Percentiles rank a stretch among this genome's conserved stretches.
phyloP scores from a whole-genome alignment of 306 rosid species.

The Casuarina equisetifolia region DNA sequence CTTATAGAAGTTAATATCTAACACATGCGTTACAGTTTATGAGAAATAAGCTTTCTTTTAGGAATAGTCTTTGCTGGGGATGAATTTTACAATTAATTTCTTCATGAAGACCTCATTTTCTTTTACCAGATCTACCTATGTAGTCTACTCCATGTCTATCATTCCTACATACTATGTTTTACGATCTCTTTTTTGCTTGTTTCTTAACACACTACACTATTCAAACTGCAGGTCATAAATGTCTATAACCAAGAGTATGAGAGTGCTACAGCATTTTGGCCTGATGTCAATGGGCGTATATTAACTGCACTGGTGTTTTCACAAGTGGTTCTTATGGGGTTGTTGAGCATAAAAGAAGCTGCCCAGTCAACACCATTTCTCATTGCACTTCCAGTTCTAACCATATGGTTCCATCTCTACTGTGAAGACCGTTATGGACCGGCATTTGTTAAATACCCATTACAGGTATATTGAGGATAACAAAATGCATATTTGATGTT shows the following conservation, averaged over 20 bases:
- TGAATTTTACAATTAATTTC: neutral
- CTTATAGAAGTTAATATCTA: too few relatives aligned
- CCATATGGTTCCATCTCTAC: conserved; percentile 66
- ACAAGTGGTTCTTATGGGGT: conserved; percentile 73
- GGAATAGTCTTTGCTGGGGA: neutral
- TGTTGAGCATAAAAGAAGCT: conserved; percentile 65
- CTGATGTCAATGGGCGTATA: conserved; percentile 83
- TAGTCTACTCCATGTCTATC: neutral
- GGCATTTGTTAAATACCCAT: conserved; percentile 71
- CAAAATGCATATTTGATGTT: neutral
- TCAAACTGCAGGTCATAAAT: conserved; percentile 76
- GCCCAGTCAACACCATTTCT: conserved; percentile 83
- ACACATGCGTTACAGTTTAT: too few relatives aligned
- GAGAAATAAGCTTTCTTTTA: too few relatives aligned
- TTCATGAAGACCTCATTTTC: neutral
- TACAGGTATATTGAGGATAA: conserved; percentile 45
- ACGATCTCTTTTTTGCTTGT: neutral
- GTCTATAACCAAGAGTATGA: conserved; percentile 93
- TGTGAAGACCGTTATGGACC: conserved; percentile 93
- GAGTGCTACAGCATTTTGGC: conserved; percentile 98
- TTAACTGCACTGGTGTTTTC: conserved; percentile 74
- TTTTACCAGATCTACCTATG: neutral
- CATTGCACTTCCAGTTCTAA: conserved; percentile 74
- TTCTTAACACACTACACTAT: conserved; percentile 20
- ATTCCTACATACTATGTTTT: neutral